Evolutionary conservation across 2,329 filamentous ascomycete genomes (phyloP).

Genomic region (Alternaria sp.): DNA sequence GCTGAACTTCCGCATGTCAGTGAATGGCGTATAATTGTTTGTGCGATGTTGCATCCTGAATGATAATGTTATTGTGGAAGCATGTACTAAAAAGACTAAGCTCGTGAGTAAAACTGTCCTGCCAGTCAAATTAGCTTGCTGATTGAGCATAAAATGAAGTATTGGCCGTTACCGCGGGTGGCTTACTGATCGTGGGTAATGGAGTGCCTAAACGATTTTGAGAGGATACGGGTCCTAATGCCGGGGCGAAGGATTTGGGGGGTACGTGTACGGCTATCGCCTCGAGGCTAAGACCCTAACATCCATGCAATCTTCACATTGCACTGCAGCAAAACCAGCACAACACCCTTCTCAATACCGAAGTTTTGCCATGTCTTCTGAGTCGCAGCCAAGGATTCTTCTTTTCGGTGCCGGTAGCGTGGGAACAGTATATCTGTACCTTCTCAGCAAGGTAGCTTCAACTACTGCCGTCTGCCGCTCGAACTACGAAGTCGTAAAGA

Average conservation of each 20-base stretch:
- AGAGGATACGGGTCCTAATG: background rate
- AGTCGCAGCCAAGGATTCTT: conserved; percentile 35
- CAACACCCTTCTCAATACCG: background rate
- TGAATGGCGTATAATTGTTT: background rate
- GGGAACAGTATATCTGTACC: conserved; percentile 54
- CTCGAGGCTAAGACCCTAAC: background rate
- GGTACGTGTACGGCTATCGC: conserved; percentile 1
- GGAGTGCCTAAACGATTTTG: background rate
- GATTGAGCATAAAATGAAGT: background rate
- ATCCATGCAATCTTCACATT: background rate
- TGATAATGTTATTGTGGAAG: background rate
- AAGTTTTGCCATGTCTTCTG: conserved; percentile 4
- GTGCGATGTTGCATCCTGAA: background rate
- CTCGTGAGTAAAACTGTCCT: background rate
- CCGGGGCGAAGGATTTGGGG: background rate
- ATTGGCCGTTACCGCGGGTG: background rate
- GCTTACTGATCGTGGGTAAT: conserved; percentile 8
- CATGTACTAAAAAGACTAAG: background rate
- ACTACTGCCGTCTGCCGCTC: conserved; percentile 58
- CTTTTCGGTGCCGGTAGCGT: conserved; percentile 56
- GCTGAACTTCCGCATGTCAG: background rate
- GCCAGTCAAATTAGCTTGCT: background rate
- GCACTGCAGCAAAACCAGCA: background rate
- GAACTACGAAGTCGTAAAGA: conserved; percentile 54
- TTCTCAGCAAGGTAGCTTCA: conserved; percentile 50